Percentiles rank a stretch among this genome's conserved stretches.
Conservation (phyloP, 805 yeast species). For the Scheffersomyces ergatensis region DNA sequence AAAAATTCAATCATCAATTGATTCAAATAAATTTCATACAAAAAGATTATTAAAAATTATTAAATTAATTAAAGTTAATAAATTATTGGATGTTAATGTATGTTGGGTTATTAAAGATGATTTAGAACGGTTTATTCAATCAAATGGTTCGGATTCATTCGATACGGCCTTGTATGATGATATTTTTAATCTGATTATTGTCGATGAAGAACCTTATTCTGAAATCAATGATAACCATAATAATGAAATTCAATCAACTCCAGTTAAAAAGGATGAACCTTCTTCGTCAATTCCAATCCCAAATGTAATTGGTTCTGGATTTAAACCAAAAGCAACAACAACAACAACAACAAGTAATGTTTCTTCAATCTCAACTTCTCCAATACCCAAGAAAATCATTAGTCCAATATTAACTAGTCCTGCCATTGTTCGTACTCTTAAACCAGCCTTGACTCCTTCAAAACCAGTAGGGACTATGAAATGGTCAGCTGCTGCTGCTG, state of each 20-base stretch:
- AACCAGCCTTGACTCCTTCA: constrained; percentile 55
- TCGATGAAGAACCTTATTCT: constrained; percentile 6
- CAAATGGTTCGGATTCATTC: constrained; percentile 37
- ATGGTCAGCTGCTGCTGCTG: constrained; percentile 57
- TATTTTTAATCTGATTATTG: constrained; percentile 17
- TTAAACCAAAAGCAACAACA: neutral
- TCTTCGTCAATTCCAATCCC: neutral
- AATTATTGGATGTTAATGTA: constrained; percentile 25
- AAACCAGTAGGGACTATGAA: constrained; percentile 54
- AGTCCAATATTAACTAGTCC: constrained; percentile 34
- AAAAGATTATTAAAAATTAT: constrained; percentile 33
- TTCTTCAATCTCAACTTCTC: constrained; percentile 2
- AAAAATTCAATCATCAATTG: constrained; percentile 31
- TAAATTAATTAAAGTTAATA: constrained; percentile 23
- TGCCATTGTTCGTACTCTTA: constrained; percentile 41
- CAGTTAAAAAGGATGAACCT: neutral
- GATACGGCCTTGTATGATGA: constrained; percentile 43
- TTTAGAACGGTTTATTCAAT: constrained; percentile 33
- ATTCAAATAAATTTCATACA: constrained; percentile 34
- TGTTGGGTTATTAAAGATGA: constrained; percentile 38
- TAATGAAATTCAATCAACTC: neutral
- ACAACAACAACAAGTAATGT: neutral
- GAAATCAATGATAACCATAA: constrained; percentile 7
- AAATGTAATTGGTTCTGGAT: neutral
- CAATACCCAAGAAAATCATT: constrained; percentile 5